Base-by-base conservation (phyloP, 345 rosid genomes). In the Odontarrhena argentea region DNA sequence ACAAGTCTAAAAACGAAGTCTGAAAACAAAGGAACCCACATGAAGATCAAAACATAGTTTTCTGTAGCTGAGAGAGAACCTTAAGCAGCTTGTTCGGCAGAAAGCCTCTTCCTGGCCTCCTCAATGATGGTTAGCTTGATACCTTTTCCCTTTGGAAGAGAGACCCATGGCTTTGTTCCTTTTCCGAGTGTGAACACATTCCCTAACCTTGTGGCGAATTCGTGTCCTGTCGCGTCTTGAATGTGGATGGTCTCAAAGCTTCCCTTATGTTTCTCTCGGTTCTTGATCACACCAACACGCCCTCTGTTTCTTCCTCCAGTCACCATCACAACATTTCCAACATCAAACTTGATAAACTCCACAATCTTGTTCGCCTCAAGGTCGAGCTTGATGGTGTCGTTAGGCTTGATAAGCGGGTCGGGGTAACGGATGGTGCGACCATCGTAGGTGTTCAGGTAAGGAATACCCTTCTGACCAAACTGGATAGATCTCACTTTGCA, bases 61-160 rank as follows among this genome's bases (percentile, higher is more conserved):
- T 55, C 34, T 11, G 69, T 12, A 46, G 38, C 57, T 8, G 51
- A 59, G 43, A 45, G 15, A 8, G 8, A 45, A 7, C 4, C 47
- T 43, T 43, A 75, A 43, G 78, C 71, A 1, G 71, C 75, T 63
- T 75, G 67, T 69, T 85, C 89, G 26, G 87, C 82, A 15, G 96
- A 81, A 11, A 77, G 83, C 81, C 91, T 85, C 85, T 81, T 89
- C 81, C 82, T 85, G 7, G 96, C 94, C 68, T 89, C 96, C 75
- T 89, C 96, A 22, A 85, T 87, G 81, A 89, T 77, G 2, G 91
- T 79, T 55, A 89, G 80, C 85, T 89, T 85, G 59, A 89, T 89
- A 75, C 96, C 96, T 81, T 82, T 89, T 50, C 96, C 93, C 82
- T 85, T 89, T 7, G 96, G 96, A 78, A 89, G 92, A 9, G 94